Evolutionary conservation across 441 rosid genomes (phyloP).

Genomic region (Melastoma candidum): DNA sequence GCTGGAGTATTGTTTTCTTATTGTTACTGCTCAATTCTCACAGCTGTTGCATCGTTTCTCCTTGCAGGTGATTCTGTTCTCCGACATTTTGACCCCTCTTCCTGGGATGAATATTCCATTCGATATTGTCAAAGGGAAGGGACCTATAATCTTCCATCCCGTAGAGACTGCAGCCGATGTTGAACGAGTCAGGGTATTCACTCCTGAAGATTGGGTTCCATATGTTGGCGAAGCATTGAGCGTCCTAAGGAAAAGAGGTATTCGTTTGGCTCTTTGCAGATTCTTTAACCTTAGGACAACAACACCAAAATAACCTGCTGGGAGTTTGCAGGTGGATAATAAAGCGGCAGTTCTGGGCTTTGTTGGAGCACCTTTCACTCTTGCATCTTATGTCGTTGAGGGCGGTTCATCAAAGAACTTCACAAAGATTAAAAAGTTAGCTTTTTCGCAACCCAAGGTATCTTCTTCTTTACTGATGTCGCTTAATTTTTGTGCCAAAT

Average conservation of each 20-base stretch:
- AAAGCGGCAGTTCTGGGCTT: constrained; percentile 87
- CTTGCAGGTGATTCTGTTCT: constrained; percentile 80
- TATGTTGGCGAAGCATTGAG: constrained; percentile 91
- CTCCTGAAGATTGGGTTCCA: constrained; percentile 78
- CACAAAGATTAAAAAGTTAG: constrained; percentile 66
- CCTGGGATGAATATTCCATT: constrained; percentile 98
- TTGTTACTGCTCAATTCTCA: constrained; percentile 9
- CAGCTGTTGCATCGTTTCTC: constrained; percentile 8
- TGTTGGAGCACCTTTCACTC: constrained; percentile 98
- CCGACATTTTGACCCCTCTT: constrained; percentile 92
- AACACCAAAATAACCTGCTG: not conserved
- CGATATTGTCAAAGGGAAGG: constrained; percentile 90
- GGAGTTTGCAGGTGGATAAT: constrained; percentile 45
- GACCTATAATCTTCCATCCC: constrained; percentile 79
- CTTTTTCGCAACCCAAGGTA: constrained; percentile 91
- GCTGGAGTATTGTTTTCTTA: constrained; percentile 6
- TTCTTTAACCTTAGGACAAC: not conserved
- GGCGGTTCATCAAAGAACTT: constrained; percentile 97
- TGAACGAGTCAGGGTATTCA: constrained; percentile 67
- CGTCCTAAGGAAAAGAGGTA: constrained; percentile 76
- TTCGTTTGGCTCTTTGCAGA: not conserved
- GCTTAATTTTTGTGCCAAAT: not conserved
- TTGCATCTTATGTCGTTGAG: constrained; percentile 87
- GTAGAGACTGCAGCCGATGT: constrained; percentile 55
- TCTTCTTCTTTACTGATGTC: not conserved